Evolutionary conservation across 1,284 basidiomycete species (phyloP).

Genomic region (Pseudozyma thailandica): DNA sequence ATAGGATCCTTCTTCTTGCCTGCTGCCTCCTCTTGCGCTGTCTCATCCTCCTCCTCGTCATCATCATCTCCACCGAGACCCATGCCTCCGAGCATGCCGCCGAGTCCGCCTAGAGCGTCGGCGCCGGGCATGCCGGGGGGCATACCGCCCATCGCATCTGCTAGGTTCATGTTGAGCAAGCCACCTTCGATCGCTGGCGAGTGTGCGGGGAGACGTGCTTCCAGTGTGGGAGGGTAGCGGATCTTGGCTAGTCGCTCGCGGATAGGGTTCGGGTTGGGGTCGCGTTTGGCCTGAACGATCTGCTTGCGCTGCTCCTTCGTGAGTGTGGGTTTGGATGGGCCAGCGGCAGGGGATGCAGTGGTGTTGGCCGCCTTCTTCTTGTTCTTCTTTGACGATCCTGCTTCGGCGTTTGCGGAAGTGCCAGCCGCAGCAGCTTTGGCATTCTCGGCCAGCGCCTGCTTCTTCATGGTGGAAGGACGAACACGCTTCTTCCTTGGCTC

Average conservation of each 20-base stretch:
- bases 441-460: conserved; percentile 44
- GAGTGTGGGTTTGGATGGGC: conserved; percentile 28
- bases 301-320: conserved; percentile 40
- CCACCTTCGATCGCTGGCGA: conserved; percentile 61
- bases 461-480: conserved; percentile 38
- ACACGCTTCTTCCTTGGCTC: conserved; percentile 43
- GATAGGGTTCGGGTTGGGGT: conserved; percentile 51
- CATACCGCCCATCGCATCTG: conserved; percentile 60
- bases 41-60: conserved; percentile 49
- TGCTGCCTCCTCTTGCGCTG: conserved; percentile 22
- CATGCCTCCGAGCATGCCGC: conserved; percentile 63
- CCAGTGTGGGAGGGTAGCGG: conserved; percentile 40
- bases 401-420: conserved; percentile 10
- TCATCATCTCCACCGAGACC: conserved; percentile 63
- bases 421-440: conserved; percentile 28
- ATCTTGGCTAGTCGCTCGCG: conserved; percentile 41
- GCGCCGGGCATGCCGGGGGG: conserved; percentile 43
- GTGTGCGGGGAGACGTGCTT: conserved; percentile 57
- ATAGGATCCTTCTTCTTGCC: conserved; percentile 49
- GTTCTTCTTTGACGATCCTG: conserved; percentile 27
- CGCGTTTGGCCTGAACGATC: conserved; percentile 23
- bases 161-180: conserved; percentile 62
- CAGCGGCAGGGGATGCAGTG: conserved; percentile 10
- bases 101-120: conserved; percentile 56
- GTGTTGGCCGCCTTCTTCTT: conserved; percentile 28